Base-by-base conservation (phyloP, 2,329 filamentous ascomycete species). In the Zasmidium citrigriseum region DNA sequence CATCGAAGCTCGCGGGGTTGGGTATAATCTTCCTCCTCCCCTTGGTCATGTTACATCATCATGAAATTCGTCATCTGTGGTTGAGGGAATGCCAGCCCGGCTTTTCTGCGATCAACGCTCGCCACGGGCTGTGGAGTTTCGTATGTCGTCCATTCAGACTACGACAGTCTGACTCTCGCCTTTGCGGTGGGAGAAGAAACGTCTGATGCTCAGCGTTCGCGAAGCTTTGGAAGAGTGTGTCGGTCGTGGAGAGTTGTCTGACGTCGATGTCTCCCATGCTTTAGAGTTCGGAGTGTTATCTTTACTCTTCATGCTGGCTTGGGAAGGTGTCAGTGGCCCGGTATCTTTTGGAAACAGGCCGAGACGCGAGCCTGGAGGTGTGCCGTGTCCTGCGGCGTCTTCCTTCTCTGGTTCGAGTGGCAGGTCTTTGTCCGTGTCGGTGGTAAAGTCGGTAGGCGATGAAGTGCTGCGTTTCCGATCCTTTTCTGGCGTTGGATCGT, bases 291-390 rank as follows among this genome's bases (percentile, higher is more conserved):
- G 57, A 22, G 55, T 61, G 25, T 58, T 41, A 10, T 59, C 45
- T 14, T 44, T 45, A 45, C 50, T 46, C 12, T 27, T 55, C 14
- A 49, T 24, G 21, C 52, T 57, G 18, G 60, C 47, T 54, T 64
- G 59, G 21, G 55, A 58, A 5, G 63, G 55, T 4, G 61, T 57
- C 14, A 60, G 38, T 25, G 57, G 63, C n/a, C 53, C 55, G 12
- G 49, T 49, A n/a, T 53, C 48, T 24, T 60, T 62, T 5, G 64
- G 59, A n/a, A 64, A 66, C 21, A 64, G 58, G n/a, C 34, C 50
- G 2, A 58, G 55, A 7, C 60, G 41, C 18, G 55, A 51, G 12
- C 58, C 58, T n/a, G 53, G 34, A 7, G 11, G 23, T 24, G 45
- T 41, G 48, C 29, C n/a, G 24, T 34, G 34, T 52, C 55, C 21